Base-by-base conservation (phyloP, 352 stramenopile genomes). In the Lagenidium giganteum region DNA sequence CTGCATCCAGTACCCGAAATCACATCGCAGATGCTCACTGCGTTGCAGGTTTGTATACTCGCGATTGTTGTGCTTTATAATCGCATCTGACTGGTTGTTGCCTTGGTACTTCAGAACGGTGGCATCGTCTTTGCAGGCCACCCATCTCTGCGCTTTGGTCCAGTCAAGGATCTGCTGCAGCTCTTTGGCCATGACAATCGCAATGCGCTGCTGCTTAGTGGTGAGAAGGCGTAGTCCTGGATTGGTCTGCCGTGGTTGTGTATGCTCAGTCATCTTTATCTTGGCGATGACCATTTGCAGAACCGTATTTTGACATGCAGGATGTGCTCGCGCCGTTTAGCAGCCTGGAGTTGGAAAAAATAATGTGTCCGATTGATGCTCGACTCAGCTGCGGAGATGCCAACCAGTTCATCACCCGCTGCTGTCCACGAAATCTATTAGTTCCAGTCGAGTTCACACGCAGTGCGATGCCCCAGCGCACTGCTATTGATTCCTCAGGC, bases 341-440 rank as follows among this genome's bases (percentile, higher is more conserved):
- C 34, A 55, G 64, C 9, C 58, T 83, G 8, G 47, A 70, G 26
- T 77, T 94, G 26, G 79, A 94, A 39, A 87, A 89, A 32, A 83
- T 91, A 57, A 47, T 58, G 23, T 87, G 75, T 18, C 71, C 75
- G 9, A 89, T 94, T 24, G 82, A 94, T 26, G 68, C 78, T 14
- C 67, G 79, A 6, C 57, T 94, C 43, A 87, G 71, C 43, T 94
- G 83, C 44, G 82, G 82, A 1, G 81, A 94, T 37, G 83, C 74
- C 20, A 94, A 94, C 47, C 82, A 90, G 51, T 81, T 94, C 23
- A 84, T 94, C 30, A 70, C 80, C 2, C 75, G 82, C 4, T 94
- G 83, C 42, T 71, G 59, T 11, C 83, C 83, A 6, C 68, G 74
- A 5, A 84, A 67, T 22, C 49, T 94, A 5, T 67, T 94, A 34